These are phyloP conservation scores for Podospora conica DNA, from an alignment of 495 filamentous ascomycete genomes.

Conservation along the genomic window DNA sequence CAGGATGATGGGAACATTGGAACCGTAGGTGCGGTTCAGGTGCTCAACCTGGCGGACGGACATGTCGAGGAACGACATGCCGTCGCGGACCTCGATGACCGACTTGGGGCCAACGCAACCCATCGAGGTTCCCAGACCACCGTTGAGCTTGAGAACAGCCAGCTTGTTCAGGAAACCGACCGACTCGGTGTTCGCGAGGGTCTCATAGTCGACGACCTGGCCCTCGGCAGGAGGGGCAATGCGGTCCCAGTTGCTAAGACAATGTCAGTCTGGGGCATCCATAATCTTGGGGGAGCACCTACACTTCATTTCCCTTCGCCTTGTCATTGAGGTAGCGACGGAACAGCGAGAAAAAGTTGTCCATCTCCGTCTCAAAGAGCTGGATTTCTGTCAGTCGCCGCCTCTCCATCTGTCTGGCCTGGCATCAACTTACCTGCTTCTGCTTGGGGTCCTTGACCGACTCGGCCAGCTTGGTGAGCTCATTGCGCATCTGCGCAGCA, in stretches of 20 bases:
- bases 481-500: conserved; percentile 98
- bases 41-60: conserved; percentile 99
- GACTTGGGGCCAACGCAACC: conserved; percentile 99
- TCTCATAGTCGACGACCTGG: conserved; percentile 90
- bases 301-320: conserved; percentile 89
- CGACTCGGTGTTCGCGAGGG: conserved; percentile 76
- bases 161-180: conserved; percentile 95
- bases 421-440: conserved; percentile 61
- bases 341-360: conserved; percentile 99
- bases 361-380: conserved; percentile 97
- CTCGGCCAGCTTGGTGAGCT: conserved; percentile 85
- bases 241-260: conserved; percentile 67
- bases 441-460: conserved; percentile 72
- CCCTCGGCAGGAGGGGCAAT: conserved; percentile 86
- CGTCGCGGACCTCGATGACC: conserved; percentile 98
- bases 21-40: conserved; percentile 94
- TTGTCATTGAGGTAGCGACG: conserved; percentile 97
- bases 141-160: conserved; percentile 97
- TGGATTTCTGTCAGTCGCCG: conserved; percentile 1
- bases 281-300: conserved; percentile 24
- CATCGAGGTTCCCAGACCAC: conserved; percentile 99
- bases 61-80: conserved; percentile 99
- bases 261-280: conserved; percentile 19
- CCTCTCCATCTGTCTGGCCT: not conserved
- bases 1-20: conserved; percentile 96